Percentiles rank a stretch among this genome's conserved stretches.
Conservation (phyloP, 169 alveolate genomes). For the Plasmodium vivax region DNA sequence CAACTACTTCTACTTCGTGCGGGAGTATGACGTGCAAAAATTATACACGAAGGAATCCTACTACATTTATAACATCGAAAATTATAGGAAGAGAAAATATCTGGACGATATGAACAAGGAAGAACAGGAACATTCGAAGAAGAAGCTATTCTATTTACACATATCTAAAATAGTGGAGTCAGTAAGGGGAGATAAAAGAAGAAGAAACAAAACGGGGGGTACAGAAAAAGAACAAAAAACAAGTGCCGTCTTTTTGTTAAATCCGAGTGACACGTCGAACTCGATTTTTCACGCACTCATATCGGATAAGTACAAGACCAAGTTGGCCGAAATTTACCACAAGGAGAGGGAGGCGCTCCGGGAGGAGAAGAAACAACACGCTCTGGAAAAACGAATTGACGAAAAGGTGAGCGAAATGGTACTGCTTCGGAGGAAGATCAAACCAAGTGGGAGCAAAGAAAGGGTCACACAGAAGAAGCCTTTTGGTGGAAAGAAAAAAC, state of each 20-base stretch:
- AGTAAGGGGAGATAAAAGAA: neutral
- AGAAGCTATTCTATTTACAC: slow-evolving; percentile 35
- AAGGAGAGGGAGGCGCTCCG: neutral
- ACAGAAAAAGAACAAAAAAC: neutral
- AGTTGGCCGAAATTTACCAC: slow-evolving; percentile 5
- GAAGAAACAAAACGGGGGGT: neutral
- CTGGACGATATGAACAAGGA: slow-evolving; percentile 28
- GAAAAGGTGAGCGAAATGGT: neutral
- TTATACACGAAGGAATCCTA: slow-evolving; percentile 12
- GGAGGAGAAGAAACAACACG: neutral
- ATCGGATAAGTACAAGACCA: slow-evolving; percentile 8
- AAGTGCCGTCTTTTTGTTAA: slow-evolving; percentile 4
- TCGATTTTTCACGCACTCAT: slow-evolving; percentile 31
- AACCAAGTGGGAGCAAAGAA: neutral
- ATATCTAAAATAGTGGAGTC: slow-evolving; percentile 24
- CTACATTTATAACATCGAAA: slow-evolving; percentile 58
- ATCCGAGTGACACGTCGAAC: slow-evolving; percentile 37
- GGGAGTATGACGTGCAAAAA: slow-evolving; percentile 32
- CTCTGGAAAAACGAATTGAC: neutral
- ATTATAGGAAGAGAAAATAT: slow-evolving; percentile 25
- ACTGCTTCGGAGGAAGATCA: neutral
- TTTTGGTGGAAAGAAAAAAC: neutral
- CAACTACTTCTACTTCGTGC: neutral
- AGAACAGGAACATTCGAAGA: slow-evolving; percentile 18
- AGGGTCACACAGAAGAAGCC: neutral